Evolutionary conservation across 768 basidiomycete genomes (phyloP).

Genomic region (Phlebiopsis gigantea): DNA sequence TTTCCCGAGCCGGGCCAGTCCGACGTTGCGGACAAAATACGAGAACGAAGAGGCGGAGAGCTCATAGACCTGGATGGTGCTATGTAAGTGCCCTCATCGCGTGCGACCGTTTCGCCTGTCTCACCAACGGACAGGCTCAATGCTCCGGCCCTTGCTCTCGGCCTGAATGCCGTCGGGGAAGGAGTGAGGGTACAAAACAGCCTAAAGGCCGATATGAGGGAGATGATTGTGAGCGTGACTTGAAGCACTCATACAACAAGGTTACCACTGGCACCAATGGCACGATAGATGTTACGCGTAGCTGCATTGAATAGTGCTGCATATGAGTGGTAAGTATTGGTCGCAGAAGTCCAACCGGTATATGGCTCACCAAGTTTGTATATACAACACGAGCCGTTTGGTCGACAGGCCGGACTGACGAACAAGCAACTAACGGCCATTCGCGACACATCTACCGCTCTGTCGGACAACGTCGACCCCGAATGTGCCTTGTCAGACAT

Average conservation of each 20-base stretch:
- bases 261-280: background rate
- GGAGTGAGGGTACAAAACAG: constrained; percentile 15
- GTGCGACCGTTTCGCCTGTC: background rate
- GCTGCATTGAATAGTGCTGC: constrained; percentile 18
- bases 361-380: background rate
- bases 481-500: constrained; percentile 37
- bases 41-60: constrained; percentile 16
- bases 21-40: constrained; percentile 16
- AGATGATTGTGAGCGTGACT: constrained; percentile 14
- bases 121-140: constrained; percentile 11
- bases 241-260: background rate
- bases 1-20: constrained; percentile 13
- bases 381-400: constrained; percentile 42
- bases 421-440: constrained; percentile 50
- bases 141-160: constrained; percentile 16
- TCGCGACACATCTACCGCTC: constrained; percentile 39
- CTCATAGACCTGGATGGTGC: constrained; percentile 17
- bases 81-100: constrained; percentile 1
- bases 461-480: constrained; percentile 24
- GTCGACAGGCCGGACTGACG: constrained; percentile 43
- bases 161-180: constrained; percentile 13
- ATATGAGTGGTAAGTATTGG: constrained; percentile 16
- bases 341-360: background rate
- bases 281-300: constrained; percentile 18
- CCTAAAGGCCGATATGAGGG: constrained; percentile 13